These are phyloP conservation scores for Dryadomyces sulphureus DNA, from an alignment of 2,329 filamentous ascomycete species.

Conservation along the genomic window DNA sequence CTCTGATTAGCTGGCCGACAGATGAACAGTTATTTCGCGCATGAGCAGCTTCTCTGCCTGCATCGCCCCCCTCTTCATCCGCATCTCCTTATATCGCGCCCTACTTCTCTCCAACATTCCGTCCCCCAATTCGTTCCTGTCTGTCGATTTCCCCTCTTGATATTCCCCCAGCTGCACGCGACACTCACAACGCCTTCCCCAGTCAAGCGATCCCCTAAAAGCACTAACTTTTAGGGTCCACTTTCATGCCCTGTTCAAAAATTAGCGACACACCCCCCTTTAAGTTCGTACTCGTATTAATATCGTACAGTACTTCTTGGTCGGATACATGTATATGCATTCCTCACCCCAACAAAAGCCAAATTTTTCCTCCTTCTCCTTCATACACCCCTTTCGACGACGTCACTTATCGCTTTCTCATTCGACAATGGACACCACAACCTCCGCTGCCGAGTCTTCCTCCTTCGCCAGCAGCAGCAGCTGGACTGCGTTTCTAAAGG, in stretches of 20 bases:
- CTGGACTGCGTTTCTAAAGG: slow-evolving; percentile 39
- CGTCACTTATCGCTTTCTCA: neutral
- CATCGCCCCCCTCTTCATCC: too few relatives aligned
- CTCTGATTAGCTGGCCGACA: too few relatives aligned
- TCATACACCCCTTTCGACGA: slow-evolving; percentile 2
- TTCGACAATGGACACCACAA: slow-evolving; percentile 6
- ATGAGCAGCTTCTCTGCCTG: too few relatives aligned
- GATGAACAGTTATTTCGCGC: too few relatives aligned
- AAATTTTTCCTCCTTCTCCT: neutral
- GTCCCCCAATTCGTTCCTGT: neutral
- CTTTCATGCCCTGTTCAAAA: neutral
- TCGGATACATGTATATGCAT: neutral
- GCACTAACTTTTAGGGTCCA: neutral
- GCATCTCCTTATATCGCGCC: neutral
- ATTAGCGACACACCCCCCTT: neutral
- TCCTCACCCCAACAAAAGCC: slow-evolving; percentile 2
- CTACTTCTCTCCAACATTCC: neutral
- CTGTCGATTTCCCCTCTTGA: neutral
- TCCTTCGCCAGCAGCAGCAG: slow-evolving; percentile 25
- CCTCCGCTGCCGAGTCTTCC: slow-evolving; percentile 10
- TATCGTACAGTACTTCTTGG: too few relatives aligned
- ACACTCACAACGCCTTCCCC: neutral
- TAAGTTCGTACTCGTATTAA: neutral
- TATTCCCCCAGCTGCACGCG: neutral
- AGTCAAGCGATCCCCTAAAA: neutral